Evolutionary conservation across 1,284 basidiomycete species (phyloP), one percentile per base, ranked within the genome.

Genomic region (Papiliotrema terrestris): DNA sequence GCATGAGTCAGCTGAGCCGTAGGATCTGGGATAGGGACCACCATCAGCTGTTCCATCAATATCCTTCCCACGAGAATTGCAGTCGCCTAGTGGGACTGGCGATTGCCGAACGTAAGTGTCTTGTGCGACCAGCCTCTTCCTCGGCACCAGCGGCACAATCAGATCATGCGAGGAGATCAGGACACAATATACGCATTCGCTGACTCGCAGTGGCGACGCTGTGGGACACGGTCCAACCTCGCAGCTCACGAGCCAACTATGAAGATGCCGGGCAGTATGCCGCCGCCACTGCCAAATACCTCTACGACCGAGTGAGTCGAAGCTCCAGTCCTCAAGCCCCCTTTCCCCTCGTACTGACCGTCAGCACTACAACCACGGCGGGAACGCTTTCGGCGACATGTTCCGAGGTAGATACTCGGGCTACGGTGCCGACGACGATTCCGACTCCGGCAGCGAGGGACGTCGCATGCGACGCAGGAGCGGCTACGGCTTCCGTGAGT

Each of bases 261-360:
- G 62, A 68, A 39, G 69, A 69, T 26, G 69, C 72, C 0, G 64
- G 69, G 8, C 66, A 74, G 53, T 70, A 68, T 29, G 71, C 72
- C 2, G 74, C 72, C 6, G 74, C 72, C 0, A 76, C 74, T 17
- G 74, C 69, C 14, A 69, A 71, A 45, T 61, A 71, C 49, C 61
- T 76, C 3, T 76, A 66, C 59, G 71, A 76, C 54, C 55, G 67
- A 43, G 69, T 68, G 37, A 58, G 69, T 56, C 23, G 25, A 35
- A 45, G 14, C 32, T n/a, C n/a, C n/a, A n/a, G n/a, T n/a, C n/a
- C n/a, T n/a, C n/a, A n/a, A n/a, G n/a, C 37, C 3, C 42, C 17
- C 38, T 42, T 32, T n/a, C 14, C 25, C 4, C 3, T 46, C 2
- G 11, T 15, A 20, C 25, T 56, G 15, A 48, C 9, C 14, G 36